Evolutionary conservation across 192 early-diverging fungal species (phyloP), one percentile per base, ranked within the genome.

Genomic region (Ambispora gerdemannii): DNA sequence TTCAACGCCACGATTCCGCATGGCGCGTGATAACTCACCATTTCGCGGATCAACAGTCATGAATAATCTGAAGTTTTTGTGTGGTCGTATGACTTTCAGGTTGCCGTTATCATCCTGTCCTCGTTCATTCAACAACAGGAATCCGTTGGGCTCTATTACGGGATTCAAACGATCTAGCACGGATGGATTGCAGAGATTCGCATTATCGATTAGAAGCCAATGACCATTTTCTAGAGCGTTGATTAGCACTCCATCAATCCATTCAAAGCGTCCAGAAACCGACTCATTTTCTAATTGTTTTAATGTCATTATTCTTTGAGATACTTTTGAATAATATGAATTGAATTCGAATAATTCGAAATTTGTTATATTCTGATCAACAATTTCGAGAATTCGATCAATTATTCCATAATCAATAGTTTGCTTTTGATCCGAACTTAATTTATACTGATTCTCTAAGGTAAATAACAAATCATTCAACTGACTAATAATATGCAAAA

Each of bases 1-100:
- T 78, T 99, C 97, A n/a, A 98, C 88, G 55, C 94, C 94, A 65
- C 97, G 91, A 74, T 99, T 99, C 55, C 97, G 80, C 97, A 99
- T 99, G 3, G 97, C 95, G 8, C 96, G 84, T 8, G 93, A 95
- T 30, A 99, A 81, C 78, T 99, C 95, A 34, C 97, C 97, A 71
- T 90, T 84, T 49, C 84, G 81, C 15, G 96, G 95, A 75, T 99
- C 92, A 33, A 96, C 88, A 0, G 93, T 92, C 93, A 99, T 92
- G 74, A 99, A 93, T 58, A 99, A 90, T 30, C 97, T 83, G 82
- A 99, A 99, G 70, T 93, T 88, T 20, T 83, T 83, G 67, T 96
- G 95, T 10, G 94, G 94, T 20, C 79, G 74, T 49, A 97, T 86
- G 6, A 91, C 83, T 52, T 85, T 87, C 20, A 93, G 83, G 65